These are phyloP conservation scores for Marasmius fiardii DNA, from an alignment of 1,284 basidiomycete species.

Conservation along the genomic window DNA sequence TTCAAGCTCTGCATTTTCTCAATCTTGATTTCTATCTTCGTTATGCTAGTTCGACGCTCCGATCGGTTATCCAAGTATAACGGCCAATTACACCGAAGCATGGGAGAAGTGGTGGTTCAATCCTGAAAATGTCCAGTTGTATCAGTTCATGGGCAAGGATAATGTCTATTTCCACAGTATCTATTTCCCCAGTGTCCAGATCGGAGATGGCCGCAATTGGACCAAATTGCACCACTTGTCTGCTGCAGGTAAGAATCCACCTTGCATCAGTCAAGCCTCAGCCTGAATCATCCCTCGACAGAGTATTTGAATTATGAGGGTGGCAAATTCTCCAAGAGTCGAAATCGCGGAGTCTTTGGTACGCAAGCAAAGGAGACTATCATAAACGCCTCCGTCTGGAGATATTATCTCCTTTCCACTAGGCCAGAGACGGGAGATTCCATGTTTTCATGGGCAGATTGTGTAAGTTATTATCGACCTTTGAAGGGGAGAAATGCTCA, in stretches of 20 bases:
- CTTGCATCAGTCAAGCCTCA: not conserved
- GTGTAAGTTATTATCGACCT: slow-evolving; percentile 50
- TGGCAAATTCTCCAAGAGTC: slow-evolving; percentile 98
- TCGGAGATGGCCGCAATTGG: slow-evolving; percentile 92
- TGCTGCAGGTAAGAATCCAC: slow-evolving; percentile 71
- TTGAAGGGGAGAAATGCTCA: not conserved
- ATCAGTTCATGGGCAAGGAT: slow-evolving; percentile 99
- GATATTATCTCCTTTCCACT: slow-evolving; percentile 93
- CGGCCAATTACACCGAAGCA: slow-evolving; percentile 90
- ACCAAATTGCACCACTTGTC: slow-evolving; percentile 94
- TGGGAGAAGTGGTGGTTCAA: slow-evolving; percentile 99
- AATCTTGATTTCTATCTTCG: too few relatives aligned
- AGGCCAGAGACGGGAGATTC: slow-evolving; percentile 94
- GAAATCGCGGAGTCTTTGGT: slow-evolving; percentile 96
- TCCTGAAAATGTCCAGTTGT: slow-evolving; percentile 86
- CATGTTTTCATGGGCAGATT: slow-evolving; percentile 97
- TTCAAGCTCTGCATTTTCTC: not conserved
- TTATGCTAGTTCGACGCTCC: slow-evolving; percentile 87
- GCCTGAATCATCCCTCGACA: slow-evolving; percentile 27
- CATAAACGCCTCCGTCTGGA: slow-evolving; percentile 92
- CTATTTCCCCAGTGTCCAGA: slow-evolving; percentile 88
- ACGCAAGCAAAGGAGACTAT: slow-evolving; percentile 93
- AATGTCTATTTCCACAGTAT: slow-evolving; percentile 99
- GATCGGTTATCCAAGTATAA: slow-evolving; percentile 97
- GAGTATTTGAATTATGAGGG: slow-evolving; percentile 99